Evolutionary conservation across 371 early-diverging fungal species (phyloP).

Genomic region (Mortierella sp.): DNA sequence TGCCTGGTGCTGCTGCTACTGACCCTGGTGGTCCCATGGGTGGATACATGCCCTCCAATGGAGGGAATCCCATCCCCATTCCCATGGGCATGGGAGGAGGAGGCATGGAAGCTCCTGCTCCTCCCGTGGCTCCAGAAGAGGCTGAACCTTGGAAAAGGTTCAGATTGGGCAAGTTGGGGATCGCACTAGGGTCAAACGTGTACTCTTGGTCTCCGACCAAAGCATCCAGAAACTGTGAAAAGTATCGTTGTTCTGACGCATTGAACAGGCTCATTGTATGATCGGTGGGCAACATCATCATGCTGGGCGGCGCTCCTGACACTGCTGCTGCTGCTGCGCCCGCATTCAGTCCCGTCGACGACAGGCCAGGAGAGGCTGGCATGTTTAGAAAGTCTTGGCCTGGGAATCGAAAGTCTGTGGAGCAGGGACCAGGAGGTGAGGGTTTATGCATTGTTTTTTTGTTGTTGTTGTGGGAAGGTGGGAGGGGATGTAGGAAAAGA

Average conservation of each 20-base stretch:
- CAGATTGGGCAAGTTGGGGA: constrained; percentile 51
- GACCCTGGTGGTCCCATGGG: constrained; percentile 14
- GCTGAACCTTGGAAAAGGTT: constrained; percentile 38
- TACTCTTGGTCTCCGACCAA: constrained; percentile 52
- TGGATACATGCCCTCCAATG: constrained; percentile 19
- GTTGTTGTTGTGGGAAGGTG: too few species aligned
- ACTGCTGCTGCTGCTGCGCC: too few species aligned
- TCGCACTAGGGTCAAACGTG: constrained; percentile 46
- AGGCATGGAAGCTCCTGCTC: constrained; percentile 34
- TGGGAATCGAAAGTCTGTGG: constrained; percentile 31
- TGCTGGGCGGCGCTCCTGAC: too few species aligned
- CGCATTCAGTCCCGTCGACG: constrained; percentile 7
- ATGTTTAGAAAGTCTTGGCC: constrained; percentile 43
- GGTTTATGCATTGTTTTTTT: not conserved
- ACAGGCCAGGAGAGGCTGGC: constrained; percentile 27
- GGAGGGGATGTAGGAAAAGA: too few species aligned
- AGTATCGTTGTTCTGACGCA: constrained; percentile 50
- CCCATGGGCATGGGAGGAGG: constrained; percentile 4
- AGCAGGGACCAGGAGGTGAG: not conserved
- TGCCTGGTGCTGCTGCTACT: constrained; percentile 13
- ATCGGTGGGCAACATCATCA: constrained; percentile 10
- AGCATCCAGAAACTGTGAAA: constrained; percentile 50
- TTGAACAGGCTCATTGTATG: constrained; percentile 46
- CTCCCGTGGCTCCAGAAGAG: too few species aligned
- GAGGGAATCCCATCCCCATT: constrained; percentile 2